Percentiles rank a stretch among this genome's conserved stretches.
Evolutionary conservation across 768 basidiomycete genomes (phyloP).

Genomic region (Amanita molliuscula): DNA sequence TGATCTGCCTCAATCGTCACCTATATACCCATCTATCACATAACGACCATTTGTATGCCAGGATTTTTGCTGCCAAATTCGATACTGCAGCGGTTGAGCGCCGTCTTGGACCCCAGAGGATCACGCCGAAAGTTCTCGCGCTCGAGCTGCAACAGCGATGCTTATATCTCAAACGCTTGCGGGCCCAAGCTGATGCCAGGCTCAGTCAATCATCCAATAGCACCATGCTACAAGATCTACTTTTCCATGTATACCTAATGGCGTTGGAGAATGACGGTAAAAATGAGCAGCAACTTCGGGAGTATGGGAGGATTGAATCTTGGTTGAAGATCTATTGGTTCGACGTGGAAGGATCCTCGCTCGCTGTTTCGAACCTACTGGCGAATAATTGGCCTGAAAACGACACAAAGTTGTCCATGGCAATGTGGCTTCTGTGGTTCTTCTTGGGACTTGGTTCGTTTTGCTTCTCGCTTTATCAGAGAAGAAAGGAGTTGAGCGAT

Average conservation of each 20-base stretch:
- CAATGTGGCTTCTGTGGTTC: slow-evolving; percentile 79
- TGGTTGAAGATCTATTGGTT: slow-evolving; percentile 70
- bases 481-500: neutral
- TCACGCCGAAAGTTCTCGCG: slow-evolving; percentile 36
- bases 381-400: slow-evolving; percentile 47
- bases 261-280: slow-evolving; percentile 74
- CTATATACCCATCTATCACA: slow-evolving; percentile 42
- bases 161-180: slow-evolving; percentile 44
- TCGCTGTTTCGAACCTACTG: slow-evolving; percentile 29
- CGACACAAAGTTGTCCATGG: slow-evolving; percentile 41
- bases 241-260: slow-evolving; percentile 67
- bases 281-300: slow-evolving; percentile 61
- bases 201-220: slow-evolving; percentile 13
- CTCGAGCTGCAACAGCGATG: slow-evolving; percentile 60
- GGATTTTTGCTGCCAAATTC: slow-evolving; percentile 59
- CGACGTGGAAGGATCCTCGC: slow-evolving; percentile 44
- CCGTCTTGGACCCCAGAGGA: slow-evolving; percentile 33
- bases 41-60: slow-evolving; percentile 66
- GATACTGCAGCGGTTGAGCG: slow-evolving; percentile 42
- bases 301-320: slow-evolving; percentile 47
- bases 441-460: slow-evolving; percentile 48
- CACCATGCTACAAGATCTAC: slow-evolving; percentile 31
- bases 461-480: neutral
- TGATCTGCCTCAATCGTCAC: slow-evolving; percentile 40
- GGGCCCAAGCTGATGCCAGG: slow-evolving; percentile 29